Conservation (phyloP, 164 flowering plant species). For the Cinnamomum micranthum region DNA sequence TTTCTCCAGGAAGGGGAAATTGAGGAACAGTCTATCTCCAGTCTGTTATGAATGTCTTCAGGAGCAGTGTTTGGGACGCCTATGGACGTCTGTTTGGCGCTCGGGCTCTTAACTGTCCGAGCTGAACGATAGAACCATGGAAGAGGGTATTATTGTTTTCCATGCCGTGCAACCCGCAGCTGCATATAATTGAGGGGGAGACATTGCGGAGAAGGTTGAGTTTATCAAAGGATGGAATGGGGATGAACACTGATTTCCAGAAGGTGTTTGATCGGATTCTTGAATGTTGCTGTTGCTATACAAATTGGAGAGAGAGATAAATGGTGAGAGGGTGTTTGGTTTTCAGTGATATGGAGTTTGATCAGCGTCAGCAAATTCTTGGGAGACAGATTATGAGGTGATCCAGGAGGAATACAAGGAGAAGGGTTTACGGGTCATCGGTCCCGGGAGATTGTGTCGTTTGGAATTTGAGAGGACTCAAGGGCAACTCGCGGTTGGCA, state of each 20-base stretch:
- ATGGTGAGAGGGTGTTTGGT: constrained; percentile 49
- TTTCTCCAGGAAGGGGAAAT: constrained; percentile 23
- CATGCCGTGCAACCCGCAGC: constrained; percentile 26
- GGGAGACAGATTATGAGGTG: constrained; percentile 51
- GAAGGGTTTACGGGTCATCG: constrained; percentile 20
- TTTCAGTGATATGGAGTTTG: constrained; percentile 69
- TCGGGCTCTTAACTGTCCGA: constrained; percentile 29
- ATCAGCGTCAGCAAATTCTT: constrained; percentile 31
- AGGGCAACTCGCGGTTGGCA: constrained; percentile 38
- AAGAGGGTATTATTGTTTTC: constrained; percentile 27
- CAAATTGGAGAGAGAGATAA: constrained; percentile 17
- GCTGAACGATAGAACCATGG: constrained; percentile 34
- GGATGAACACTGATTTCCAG: constrained; percentile 27
- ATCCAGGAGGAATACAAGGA: constrained; percentile 34
- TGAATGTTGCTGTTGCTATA: constrained; percentile 12
- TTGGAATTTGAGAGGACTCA: constrained; percentile 47
- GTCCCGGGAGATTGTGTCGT: constrained; percentile 55
- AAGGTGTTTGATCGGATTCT: constrained; percentile 32
- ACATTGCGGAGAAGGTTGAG: constrained; percentile 13
- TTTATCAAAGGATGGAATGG: constrained; percentile 27
- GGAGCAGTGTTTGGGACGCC: constrained; percentile 28
- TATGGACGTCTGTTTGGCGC: constrained; percentile 28
- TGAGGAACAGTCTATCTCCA: constrained; percentile 28
- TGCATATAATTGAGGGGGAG: constrained; percentile 23
- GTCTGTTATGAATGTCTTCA: constrained; percentile 33